A percentile compares a stretch with the other conserved stretches of the same genome.
Evolutionary conservation across 495 filamentous ascomycete genomes (phyloP).

Genomic region (Pseudevernia furfuracea): DNA sequence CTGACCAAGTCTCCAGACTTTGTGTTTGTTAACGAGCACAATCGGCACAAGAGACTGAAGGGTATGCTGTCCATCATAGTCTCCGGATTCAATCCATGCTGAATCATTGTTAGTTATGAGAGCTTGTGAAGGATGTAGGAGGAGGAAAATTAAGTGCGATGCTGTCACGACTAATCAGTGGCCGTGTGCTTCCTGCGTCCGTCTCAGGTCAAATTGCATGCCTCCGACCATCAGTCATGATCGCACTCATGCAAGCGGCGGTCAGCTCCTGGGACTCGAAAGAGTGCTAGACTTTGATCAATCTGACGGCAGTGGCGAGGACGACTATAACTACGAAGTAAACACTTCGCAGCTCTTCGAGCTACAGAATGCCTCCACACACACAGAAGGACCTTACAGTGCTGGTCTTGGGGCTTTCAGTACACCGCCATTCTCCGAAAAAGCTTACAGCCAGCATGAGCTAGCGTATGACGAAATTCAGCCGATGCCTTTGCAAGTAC

Average conservation of each 20-base stretch:
- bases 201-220: conserved; percentile 87
- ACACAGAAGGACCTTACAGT: conserved; percentile 28
- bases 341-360: conserved; percentile 26
- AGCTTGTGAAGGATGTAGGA: conserved; percentile 91
- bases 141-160: conserved; percentile 84
- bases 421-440: conserved; percentile 30
- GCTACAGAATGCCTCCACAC: conserved; percentile 19
- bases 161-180: conserved; percentile 96
- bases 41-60: conserved; percentile 93
- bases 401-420: conserved; percentile 29
- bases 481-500: conserved; percentile 19
- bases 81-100: neutral
- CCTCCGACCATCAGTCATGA: conserved; percentile 86
- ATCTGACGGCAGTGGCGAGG: conserved; percentile 42
- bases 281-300: conserved; percentile 35
- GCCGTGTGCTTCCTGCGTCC: conserved; percentile 91
- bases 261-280: conserved; percentile 27
- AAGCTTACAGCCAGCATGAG: conserved; percentile 26
- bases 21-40: conserved; percentile 99
- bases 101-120: conserved; percentile 71
- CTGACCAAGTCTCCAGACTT: conserved; percentile 55
- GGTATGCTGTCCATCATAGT: conserved; percentile 45
- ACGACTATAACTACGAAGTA: conserved; percentile 47
- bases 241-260: conserved; percentile 34
- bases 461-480: conserved; percentile 25